Base-by-base conservation (phyloP, 805 yeast species). In the Metschnikowia lachancei region DNA sequence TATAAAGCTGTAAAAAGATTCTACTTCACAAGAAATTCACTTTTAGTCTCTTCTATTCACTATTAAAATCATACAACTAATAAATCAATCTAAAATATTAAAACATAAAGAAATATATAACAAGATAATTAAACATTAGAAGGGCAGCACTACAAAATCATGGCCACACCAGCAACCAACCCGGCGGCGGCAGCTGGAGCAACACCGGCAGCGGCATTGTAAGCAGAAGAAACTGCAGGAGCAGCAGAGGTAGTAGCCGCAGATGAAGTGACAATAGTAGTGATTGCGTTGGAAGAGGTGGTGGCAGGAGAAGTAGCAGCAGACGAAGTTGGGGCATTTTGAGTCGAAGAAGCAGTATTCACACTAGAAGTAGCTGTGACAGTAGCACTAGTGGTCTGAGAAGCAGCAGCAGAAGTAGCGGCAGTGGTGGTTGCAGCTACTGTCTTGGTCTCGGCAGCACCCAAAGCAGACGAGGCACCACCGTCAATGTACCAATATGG, bases 401-500 rank as follows among this genome's bases (percentile, higher is more conserved):
- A n/a, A 31, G 46, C 10, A 19, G 49, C 36, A 24, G 49, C 12
- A 32, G 53, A 32, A 39, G 56, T 19, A 16, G 53, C 41, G 20
- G 57, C 48, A 3, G 61, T 56, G 18, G 46, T 16, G 28, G 52
- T 43, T 17, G 53, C 52, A 3, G 53, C 51, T 8, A 47, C 59
- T 11, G 35, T 41, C 30, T 47, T 50, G 28, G 55, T 48, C 7
- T 55, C 59, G 42, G 73, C 74, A 26, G 50, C 32, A n/a, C 51
- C 51, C 46, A 67, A 55, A 6, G 56, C 45, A 31, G 63, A 58
- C 20, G 61, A 43, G 13, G 57, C 61, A 26, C 62, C 51, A 38
- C 58, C 54, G 41, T 62, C 58, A 33, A 64, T 51, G 46, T 55
- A 50, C 68, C 69, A 65, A 55, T 62, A 66, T 48, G 71, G 71